Evolutionary conservation across 2,329 filamentous ascomycete genomes (phyloP).

Genomic region (Chrysosporium keratinophilum): DNA sequence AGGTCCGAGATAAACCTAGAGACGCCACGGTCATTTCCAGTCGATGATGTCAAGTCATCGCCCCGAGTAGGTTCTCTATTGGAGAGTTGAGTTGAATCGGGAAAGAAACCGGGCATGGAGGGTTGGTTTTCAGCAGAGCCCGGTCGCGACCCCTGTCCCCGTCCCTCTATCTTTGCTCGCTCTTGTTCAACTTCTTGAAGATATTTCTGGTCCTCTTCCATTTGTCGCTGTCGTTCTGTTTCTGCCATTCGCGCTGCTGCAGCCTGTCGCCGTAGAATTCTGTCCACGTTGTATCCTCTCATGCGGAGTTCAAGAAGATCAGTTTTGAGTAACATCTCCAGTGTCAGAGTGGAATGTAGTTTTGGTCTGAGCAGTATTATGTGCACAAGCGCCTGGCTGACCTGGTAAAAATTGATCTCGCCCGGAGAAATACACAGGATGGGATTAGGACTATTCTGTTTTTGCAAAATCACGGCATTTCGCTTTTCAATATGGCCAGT

Average conservation of each 20-base stretch:
- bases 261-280: constrained; percentile 78
- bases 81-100: constrained; percentile 43
- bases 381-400: constrained; percentile 76
- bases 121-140: constrained; percentile 19
- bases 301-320: constrained; percentile 70
- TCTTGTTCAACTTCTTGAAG: constrained; percentile 48
- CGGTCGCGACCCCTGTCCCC: constrained; percentile 33
- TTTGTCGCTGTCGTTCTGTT: constrained; percentile 57
- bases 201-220: constrained; percentile 61
- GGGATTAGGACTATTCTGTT: constrained; percentile 42
- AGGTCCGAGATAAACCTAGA: constrained; percentile 58
- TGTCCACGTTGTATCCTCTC: constrained; percentile 92
- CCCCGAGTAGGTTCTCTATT: constrained; percentile 16
- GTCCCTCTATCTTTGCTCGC: constrained; percentile 20
- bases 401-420: constrained; percentile 76
- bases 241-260: constrained; percentile 82
- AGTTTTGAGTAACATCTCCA: constrained; percentile 82
- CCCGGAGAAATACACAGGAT: constrained; percentile 66
- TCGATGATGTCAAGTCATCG: not conserved
- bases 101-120: constrained; percentile 65
- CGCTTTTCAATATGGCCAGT: constrained; percentile 63
- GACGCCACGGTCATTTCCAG: constrained; percentile 34
- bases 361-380: constrained; percentile 71
- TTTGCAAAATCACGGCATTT: constrained; percentile 57
- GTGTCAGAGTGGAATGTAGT: constrained; percentile 77